Base-by-base conservation (phyloP, 2,329 filamentous ascomycete species). In the Ophiostoma pallidulum region DNA sequence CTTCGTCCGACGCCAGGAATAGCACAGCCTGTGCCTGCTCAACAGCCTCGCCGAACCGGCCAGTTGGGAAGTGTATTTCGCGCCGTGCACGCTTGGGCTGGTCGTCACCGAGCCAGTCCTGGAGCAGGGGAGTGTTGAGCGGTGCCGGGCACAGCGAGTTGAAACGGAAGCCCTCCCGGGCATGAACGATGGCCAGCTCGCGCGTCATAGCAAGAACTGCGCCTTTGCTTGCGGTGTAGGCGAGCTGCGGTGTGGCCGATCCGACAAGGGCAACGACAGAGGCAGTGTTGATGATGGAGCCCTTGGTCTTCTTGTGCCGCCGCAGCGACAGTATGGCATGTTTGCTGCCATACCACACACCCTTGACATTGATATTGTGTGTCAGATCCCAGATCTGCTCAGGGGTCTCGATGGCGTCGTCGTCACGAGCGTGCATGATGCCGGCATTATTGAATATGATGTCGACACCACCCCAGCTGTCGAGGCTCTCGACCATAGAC, bases 381-480 rank as follows among this genome's bases (percentile, higher is more conserved):
- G 90, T 96, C 56, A 94, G 70, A 60, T 96, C 88, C 90, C 90
- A 96, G 71, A 96, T 90, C 59, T 79, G 81, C 70, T 95, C 88
- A 43, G 86, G 82, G 1, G 89, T 95, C 63, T 84, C 78, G 63
- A 94, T 71, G 41, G 90, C 88, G 64, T 88, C 82, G 60, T 78
- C 82, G 64, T 89, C 84, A 49, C 84, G 74, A 41, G 80, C 82
- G 69, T 95, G 90, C 90, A 96, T 96, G 66, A 96, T 96, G 47
- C 90, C 90, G 20, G 90, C 90, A 65, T 96, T 96, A 79, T 96
- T 96, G 80, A 95, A 96, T 59, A 95, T 86, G 61, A 95, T 73
- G 64, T 96, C 90, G 3, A 92, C 68, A 38, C 90, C 90, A 60
- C 90, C 90, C 85, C 86, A 94, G 49, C 77, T 62, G 65, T 96